Conservation (phyloP, 768 basidiomycete genomes). For the Mycena crocata region DNA sequence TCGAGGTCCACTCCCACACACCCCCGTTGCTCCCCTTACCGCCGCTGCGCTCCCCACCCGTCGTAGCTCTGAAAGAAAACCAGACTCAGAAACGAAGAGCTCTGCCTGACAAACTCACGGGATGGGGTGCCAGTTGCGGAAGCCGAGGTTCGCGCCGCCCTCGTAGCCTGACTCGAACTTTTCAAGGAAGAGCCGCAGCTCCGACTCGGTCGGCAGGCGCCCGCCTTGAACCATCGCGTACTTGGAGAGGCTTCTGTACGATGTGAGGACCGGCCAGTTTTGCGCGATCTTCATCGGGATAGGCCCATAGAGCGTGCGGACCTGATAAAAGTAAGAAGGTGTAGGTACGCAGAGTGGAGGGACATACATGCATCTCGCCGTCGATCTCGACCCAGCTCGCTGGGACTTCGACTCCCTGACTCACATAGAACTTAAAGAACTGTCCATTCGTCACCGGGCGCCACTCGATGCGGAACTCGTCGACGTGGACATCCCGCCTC, state of each 20-base stretch:
- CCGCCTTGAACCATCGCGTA: slow-evolving; percentile 93
- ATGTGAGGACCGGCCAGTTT: slow-evolving; percentile 89
- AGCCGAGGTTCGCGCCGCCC: slow-evolving; percentile 85
- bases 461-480: slow-evolving; percentile 82
- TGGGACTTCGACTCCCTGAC: slow-evolving; percentile 63
- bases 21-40: slow-evolving; percentile 90
- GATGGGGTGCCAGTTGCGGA: slow-evolving; percentile 93
- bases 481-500: slow-evolving; percentile 66
- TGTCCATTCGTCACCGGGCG: slow-evolving; percentile 91
- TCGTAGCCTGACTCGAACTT: slow-evolving; percentile 80
- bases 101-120: slow-evolving; percentile 67
- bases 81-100: slow-evolving; percentile 3
- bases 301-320: slow-evolving; percentile 90
- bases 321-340: slow-evolving; percentile 47
- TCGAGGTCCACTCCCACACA: slow-evolving; percentile 98
- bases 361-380: slow-evolving; percentile 61
- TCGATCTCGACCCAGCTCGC: slow-evolving; percentile 78
- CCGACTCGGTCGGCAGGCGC: slow-evolving; percentile 90
- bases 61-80: slow-evolving; percentile 66
- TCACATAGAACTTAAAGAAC: slow-evolving; percentile 75
- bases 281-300: slow-evolving; percentile 80
- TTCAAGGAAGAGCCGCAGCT: slow-evolving; percentile 84
- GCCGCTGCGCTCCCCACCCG: slow-evolving; percentile 60
- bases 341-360: neutral
- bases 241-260: slow-evolving; percentile 79